Evolutionary conservation across 2,329 filamentous ascomycete genomes (phyloP).

Genomic region (Dactylellina sp.): DNA sequence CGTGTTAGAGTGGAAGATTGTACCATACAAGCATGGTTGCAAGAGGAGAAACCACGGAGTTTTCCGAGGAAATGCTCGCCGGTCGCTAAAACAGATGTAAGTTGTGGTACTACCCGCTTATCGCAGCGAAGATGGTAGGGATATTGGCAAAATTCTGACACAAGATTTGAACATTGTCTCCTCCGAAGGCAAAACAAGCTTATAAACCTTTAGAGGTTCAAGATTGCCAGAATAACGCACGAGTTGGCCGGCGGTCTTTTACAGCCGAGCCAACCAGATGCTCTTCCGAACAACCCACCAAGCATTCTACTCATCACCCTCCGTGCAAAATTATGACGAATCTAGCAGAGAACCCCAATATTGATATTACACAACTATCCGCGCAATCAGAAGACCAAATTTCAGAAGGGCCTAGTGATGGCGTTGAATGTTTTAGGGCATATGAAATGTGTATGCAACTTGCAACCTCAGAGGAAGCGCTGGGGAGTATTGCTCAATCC

Average conservation of each 20-base stretch:
- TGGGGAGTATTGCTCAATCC: not conserved
- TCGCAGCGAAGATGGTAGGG: not conserved
- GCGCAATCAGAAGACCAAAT: constrained; percentile 5
- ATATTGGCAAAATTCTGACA: constrained; percentile 4
- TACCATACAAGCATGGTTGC: constrained; percentile 5
- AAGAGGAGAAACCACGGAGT: constrained; percentile 6
- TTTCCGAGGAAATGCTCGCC: not conserved
- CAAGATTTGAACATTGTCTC: not conserved
- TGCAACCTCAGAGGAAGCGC: constrained; percentile 13
- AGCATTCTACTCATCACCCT: not conserved
- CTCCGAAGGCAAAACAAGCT: not conserved
- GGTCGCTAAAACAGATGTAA: constrained; percentile 2
- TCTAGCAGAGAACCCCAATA: constrained; percentile 12
- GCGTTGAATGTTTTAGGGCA: constrained; percentile 12
- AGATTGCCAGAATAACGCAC: constrained; percentile 9
- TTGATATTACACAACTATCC: constrained; percentile 18
- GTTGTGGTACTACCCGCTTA: constrained; percentile 9
- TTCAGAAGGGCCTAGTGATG: constrained; percentile 4
- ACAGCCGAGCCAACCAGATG: not conserved
- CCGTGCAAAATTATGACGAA: constrained; percentile 15
- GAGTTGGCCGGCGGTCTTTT: not conserved
- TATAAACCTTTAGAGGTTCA: not conserved
- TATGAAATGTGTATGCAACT: constrained; percentile 17
- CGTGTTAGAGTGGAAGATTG: constrained; percentile 10
- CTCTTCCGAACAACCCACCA: constrained; percentile 4